Conservation (phyloP, 2,329 filamentous ascomycete species). For the Nigrograna mackinnonii region DNA sequence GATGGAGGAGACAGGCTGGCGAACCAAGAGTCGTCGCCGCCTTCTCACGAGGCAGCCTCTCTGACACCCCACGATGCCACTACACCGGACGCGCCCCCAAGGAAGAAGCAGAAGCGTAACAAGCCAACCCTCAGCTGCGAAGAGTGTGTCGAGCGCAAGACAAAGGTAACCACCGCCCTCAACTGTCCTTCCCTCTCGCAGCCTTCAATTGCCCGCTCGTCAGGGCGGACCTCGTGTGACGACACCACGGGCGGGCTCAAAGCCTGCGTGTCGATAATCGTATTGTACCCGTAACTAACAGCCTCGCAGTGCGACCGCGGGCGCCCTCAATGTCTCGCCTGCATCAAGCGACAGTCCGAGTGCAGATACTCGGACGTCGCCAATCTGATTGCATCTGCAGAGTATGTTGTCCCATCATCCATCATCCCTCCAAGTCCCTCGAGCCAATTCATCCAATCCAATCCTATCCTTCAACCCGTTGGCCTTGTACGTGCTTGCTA, state of each 20-base stretch:
- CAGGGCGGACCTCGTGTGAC: too few relatives aligned
- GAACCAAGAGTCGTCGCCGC: too few relatives aligned
- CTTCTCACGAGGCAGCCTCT: too few relatives aligned
- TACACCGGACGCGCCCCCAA: conserved; percentile 47
- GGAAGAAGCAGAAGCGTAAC: conserved; percentile 81
- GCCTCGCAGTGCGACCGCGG: conserved; percentile 69
- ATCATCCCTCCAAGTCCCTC: too few relatives aligned
- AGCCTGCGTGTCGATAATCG: neutral
- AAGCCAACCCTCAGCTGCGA: conserved; percentile 80
- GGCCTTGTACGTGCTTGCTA: too few relatives aligned
- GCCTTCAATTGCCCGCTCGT: too few relatives aligned
- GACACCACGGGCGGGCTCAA: conserved; percentile 21
- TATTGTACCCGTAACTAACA: neutral
- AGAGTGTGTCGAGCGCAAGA: conserved; percentile 82
- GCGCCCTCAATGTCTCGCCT: conserved; percentile 59
- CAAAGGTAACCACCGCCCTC: conserved; percentile 59
- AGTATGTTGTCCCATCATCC: conserved; percentile 54
- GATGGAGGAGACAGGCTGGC: too few relatives aligned
- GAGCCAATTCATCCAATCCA: too few relatives aligned
- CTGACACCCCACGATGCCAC: too few relatives aligned
- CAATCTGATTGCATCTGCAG: conserved; percentile 65
- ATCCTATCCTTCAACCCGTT: too few relatives aligned
- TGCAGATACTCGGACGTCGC: conserved; percentile 78
- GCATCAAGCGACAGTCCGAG: conserved; percentile 75
- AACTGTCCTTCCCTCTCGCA: neutral